Percentiles rank a stretch among this genome's conserved stretches.
phyloP scores from a whole-genome alignment of 2,329 filamentous ascomycete species.

The Colletotrichum sp. region DNA sequence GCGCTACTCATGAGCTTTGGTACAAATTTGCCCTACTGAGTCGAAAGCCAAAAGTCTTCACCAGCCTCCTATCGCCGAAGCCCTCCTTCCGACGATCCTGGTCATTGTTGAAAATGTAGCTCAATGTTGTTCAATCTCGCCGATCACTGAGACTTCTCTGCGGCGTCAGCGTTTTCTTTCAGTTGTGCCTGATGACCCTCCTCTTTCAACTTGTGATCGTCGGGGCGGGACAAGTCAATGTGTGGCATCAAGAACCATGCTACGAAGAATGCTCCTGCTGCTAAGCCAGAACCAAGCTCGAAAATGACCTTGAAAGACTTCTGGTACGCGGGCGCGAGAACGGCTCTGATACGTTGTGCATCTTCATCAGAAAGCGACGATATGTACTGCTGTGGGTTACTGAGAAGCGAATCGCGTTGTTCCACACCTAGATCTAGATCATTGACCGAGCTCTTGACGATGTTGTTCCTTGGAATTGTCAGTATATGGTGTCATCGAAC shows the following conservation, averaged over 20 bases:
- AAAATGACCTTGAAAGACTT: slow-evolving; percentile 42
- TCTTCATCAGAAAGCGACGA: slow-evolving; percentile 29
- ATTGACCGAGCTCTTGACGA: slow-evolving; percentile 33
- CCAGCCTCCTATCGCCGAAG: background rate
- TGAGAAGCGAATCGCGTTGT: slow-evolving; percentile 29
- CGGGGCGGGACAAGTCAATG: slow-evolving; percentile 38
- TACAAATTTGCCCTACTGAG: background rate
- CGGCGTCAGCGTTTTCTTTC: background rate
- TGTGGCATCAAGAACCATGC: slow-evolving; percentile 44
- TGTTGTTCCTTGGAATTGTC: slow-evolving; percentile 39
- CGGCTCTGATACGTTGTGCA: slow-evolving; percentile 30
- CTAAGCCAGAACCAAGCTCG: slow-evolving; percentile 37
- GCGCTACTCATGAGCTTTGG: background rate
- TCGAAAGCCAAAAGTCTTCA: background rate
- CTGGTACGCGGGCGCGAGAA: slow-evolving; percentile 40
- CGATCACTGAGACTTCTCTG: background rate
- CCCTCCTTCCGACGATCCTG: background rate
- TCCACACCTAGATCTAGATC: slow-evolving; percentile 26
- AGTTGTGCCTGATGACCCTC: background rate
- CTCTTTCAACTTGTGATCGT: slow-evolving; percentile 41
- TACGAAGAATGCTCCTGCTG: slow-evolving; percentile 38
- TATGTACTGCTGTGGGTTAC: slow-evolving; percentile 38
- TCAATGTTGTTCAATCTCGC: background rate
- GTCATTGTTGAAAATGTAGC: background rate
- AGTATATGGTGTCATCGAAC: background rate